Conservation (phyloP, 257 asterid species). For the Solanum virginianum region DNA sequence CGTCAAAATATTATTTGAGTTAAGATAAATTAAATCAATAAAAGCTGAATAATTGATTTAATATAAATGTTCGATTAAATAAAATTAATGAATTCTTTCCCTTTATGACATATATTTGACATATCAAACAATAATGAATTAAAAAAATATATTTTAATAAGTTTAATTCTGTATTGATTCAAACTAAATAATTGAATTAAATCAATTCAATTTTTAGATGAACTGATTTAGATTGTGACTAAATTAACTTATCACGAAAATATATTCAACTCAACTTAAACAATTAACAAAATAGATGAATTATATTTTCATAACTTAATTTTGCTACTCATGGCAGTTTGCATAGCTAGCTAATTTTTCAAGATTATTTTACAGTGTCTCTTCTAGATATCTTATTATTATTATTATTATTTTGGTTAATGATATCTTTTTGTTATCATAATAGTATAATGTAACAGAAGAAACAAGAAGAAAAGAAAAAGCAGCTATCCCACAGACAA, state of each 20-base stretch:
- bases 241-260: background rate
- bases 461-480: background rate
- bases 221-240: background rate
- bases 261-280: background rate
- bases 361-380: background rate
- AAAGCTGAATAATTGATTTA: background rate
- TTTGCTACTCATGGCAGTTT: background rate
- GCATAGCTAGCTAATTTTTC: background rate
- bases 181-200: background rate
- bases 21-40: background rate
- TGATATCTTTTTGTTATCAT: no score
- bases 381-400: background rate
- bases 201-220: background rate
- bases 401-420: no score
- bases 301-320: background rate
- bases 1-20: background rate
- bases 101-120: background rate
- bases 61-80: background rate
- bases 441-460: background rate
- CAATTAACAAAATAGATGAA: background rate
- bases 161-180: background rate
- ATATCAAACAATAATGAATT: background rate
- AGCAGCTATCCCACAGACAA: constrained; percentile 1
- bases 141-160: background rate
- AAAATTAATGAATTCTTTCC: background rate